Conservation (phyloP, 768 basidiomycete species). For the Trametes sanguinea region DNA sequence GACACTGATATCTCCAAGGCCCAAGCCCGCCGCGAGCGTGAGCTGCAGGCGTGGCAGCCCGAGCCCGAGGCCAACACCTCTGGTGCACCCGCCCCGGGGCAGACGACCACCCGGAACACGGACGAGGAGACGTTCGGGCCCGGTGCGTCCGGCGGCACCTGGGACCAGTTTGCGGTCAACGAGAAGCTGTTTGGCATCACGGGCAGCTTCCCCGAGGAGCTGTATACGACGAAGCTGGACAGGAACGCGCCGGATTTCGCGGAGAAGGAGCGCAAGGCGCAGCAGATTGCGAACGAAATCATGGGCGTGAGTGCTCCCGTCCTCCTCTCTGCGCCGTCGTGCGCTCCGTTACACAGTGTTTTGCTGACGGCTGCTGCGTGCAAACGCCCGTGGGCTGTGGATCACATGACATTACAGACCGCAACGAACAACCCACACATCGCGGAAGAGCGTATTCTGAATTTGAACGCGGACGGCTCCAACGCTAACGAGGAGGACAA, state of each 20-base stretch:
- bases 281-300: slow-evolving; percentile 89
- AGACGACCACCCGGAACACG: slow-evolving; percentile 31
- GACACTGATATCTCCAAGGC: slow-evolving; percentile 77
- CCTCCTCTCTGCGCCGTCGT: neutral
- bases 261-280: slow-evolving; percentile 86
- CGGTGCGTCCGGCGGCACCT: slow-evolving; percentile 47
- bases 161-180: slow-evolving; percentile 96
- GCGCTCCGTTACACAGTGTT: slow-evolving; percentile 1
- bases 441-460: slow-evolving; percentile 79
- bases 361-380: neutral
- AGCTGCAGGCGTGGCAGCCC: slow-evolving; percentile 78
- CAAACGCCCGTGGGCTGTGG: no score
- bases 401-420: slow-evolving; percentile 40
- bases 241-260: slow-evolving; percentile 81
- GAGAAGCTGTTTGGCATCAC: slow-evolving; percentile 91
- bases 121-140: slow-evolving; percentile 76
- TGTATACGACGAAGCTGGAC: slow-evolving; percentile 94
- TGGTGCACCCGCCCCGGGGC: slow-evolving; percentile 22
- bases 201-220: slow-evolving; percentile 89
- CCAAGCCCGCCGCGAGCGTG: slow-evolving; percentile 60
- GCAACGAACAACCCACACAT: slow-evolving; percentile 78
- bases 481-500: slow-evolving; percentile 94
- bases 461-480: slow-evolving; percentile 63
- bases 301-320: slow-evolving; percentile 58
- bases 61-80: slow-evolving; percentile 34